Conservation (phyloP, 306 rosid species). For the Parietaria judaica region DNA sequence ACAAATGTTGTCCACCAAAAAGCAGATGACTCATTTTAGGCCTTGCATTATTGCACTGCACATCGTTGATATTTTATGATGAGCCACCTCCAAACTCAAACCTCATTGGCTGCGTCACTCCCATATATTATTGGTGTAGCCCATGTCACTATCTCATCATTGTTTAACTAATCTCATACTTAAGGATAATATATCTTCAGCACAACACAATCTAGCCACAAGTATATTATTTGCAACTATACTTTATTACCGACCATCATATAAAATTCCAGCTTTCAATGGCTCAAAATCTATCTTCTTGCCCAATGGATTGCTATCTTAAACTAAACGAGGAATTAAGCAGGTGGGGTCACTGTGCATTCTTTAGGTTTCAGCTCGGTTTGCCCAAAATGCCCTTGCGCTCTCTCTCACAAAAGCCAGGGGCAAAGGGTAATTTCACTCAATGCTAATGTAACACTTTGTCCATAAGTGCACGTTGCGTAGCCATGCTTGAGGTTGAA, state of each 20-base stretch:
- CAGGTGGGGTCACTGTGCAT: slow-evolving; percentile 19
- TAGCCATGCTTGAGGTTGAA: slow-evolving; percentile 20
- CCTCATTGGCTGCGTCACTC: not conserved
- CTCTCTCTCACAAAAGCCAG: slow-evolving; percentile 8
- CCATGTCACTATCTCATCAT: not conserved
- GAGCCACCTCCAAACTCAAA: not conserved
- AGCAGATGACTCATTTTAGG: slow-evolving; percentile 25
- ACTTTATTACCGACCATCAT: slow-evolving; percentile 38
- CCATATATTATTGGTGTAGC: not conserved
- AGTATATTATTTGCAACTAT: slow-evolving; percentile 12
- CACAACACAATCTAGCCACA: slow-evolving; percentile 8
- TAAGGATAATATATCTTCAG: slow-evolving; percentile 16
- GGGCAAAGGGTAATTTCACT: slow-evolving; percentile 20
- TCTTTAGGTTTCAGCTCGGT: slow-evolving; percentile 6
- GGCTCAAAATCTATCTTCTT: slow-evolving; percentile 16
- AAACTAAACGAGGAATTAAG: slow-evolving; percentile 15
- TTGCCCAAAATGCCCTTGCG: slow-evolving; percentile 19
- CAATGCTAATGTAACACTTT: slow-evolving; percentile 13
- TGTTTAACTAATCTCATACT: not conserved
- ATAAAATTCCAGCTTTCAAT: slow-evolving; percentile 5
- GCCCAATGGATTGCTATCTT: slow-evolving; percentile 11
- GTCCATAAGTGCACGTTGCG: slow-evolving; percentile 25
- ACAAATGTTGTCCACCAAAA: not conserved
- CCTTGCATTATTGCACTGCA: slow-evolving; percentile 11
- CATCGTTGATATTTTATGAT: not conserved